Evolutionary conservation across 2,329 filamentous ascomycete genomes (phyloP).

Genomic region (Fusarium solani-melongenae): DNA sequence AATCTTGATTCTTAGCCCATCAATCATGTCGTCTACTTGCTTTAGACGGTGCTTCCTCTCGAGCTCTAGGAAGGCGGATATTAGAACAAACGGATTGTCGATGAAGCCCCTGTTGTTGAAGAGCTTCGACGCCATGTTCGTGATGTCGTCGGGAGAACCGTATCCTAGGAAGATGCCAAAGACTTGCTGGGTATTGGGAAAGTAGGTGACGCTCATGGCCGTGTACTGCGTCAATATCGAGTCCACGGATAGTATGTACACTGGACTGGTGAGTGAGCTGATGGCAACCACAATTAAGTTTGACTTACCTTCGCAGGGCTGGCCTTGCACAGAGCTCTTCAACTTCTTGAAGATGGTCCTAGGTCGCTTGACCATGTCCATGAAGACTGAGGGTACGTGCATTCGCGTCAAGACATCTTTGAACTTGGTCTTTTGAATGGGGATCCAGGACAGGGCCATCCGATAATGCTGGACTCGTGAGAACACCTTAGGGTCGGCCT

Average conservation of each 20-base stretch:
- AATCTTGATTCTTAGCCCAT: neutral
- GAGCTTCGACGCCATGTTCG: neutral
- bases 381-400: neutral
- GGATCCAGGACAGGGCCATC: neutral
- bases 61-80: constrained; percentile 6
- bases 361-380: neutral
- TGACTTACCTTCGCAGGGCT: neutral
- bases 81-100: constrained; percentile 8
- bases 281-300: too few species aligned
- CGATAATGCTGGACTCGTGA: neutral
- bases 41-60: neutral
- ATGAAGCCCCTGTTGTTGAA: constrained; percentile 1
- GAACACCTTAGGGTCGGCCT: neutral
- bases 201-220: constrained; percentile 12
- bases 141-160: neutral
- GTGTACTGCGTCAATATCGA: constrained; percentile 10
- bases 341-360: neutral
- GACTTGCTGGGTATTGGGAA: constrained; percentile 2
- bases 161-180: constrained; percentile 12
- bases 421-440: neutral
- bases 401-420: neutral
- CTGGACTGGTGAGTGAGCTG: neutral
- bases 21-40: neutral
- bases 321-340: neutral
- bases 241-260: constrained; percentile 11